Conservation (phyloP, 2,329 filamentous ascomycete genomes). For the Penicillium sclerotigenum region DNA sequence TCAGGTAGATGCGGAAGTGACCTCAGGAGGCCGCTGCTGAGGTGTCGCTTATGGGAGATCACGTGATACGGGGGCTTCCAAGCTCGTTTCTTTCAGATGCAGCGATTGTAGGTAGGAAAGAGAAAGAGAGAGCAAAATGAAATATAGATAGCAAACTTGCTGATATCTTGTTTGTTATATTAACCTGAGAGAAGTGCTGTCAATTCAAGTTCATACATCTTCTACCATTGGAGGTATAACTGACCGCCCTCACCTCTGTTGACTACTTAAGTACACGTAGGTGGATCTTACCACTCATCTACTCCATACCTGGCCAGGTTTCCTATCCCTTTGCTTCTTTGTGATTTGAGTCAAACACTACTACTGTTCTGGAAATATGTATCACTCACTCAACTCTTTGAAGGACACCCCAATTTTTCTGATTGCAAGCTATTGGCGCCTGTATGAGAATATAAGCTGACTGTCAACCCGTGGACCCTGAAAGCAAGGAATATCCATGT, state of each 20-base stretch:
- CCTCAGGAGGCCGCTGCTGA: constrained; percentile 43
- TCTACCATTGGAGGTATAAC: neutral
- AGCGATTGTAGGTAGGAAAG: neutral
- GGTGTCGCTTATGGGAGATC: constrained; percentile 40
- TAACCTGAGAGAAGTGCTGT: neutral
- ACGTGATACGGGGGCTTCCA: constrained; percentile 32
- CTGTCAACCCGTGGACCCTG: neutral
- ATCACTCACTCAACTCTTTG: neutral
- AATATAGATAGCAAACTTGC: neutral
- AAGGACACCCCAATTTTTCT: neutral
- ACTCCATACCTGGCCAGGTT: neutral
- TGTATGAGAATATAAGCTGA: neutral
- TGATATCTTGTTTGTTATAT: neutral
- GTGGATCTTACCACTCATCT: neutral
- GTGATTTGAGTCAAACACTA: neutral
- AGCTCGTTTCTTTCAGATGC: neutral
- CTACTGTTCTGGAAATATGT: neutral
- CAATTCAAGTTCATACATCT: neutral
- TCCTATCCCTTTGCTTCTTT: neutral
- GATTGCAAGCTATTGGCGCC: neutral
- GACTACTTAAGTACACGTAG: neutral
- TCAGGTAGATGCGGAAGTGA: constrained; percentile 38
- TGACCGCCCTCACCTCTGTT: constrained; percentile 2
- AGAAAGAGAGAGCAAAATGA: neutral
- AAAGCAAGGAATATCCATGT: neutral